Evolutionary conservation across 129 eudicot species (phyloP).

Genomic region (Helianthus tuberosus): DNA sequence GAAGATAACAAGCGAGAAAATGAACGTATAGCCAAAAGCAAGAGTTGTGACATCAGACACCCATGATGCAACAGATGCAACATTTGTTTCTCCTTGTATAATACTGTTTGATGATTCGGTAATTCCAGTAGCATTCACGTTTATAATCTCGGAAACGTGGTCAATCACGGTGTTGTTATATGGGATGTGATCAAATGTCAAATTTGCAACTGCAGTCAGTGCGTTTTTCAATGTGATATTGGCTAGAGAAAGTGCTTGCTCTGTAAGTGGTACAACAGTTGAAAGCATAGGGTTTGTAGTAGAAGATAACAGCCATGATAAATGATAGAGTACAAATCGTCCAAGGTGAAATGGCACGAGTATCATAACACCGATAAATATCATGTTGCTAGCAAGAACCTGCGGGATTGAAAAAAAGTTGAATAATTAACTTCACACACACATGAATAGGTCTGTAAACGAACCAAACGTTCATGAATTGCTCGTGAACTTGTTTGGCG

Average conservation of each 20-base stretch:
- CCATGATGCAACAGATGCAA: constrained; percentile 67
- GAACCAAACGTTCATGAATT: too few species aligned
- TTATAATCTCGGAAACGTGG: constrained; percentile 56
- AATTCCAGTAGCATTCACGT: constrained; percentile 53
- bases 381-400: constrained; percentile 98
- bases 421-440: background rate
- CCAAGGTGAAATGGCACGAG: constrained; percentile 89
- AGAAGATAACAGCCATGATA: constrained; percentile 71
- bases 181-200: constrained; percentile 55
- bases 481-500: too few species aligned
- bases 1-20: constrained; percentile 61
- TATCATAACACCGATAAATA: constrained; percentile 82
- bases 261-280: constrained; percentile 75
- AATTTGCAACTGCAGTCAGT: constrained; percentile 57
- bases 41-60: constrained; percentile 86
- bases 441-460: too few species aligned
- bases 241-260: constrained; percentile 73
- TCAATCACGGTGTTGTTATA: constrained; percentile 38
- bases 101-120: constrained; percentile 47
- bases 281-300: constrained; percentile 68
- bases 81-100: constrained; percentile 54
- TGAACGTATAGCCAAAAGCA: constrained; percentile 85
- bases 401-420: constrained; percentile 28
- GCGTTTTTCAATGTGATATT: constrained; percentile 71
- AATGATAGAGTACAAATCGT: constrained; percentile 60